These are phyloP conservation scores for Auriscalpium vulgare DNA, from an alignment of 768 basidiomycete species.

Conservation along the genomic window DNA sequence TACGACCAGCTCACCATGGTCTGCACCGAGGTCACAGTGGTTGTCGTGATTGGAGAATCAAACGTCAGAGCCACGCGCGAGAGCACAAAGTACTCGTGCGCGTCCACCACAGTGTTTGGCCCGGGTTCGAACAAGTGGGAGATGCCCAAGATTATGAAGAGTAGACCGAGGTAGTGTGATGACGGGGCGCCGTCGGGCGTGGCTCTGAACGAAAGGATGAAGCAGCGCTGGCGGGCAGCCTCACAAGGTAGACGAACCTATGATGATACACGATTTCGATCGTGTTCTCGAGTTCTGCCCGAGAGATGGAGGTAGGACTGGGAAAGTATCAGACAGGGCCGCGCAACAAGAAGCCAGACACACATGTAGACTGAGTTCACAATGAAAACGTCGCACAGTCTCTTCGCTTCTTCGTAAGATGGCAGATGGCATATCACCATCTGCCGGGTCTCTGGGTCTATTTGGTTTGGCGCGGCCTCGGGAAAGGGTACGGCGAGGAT, in stretches of 20 bases:
- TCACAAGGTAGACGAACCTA: conserved; percentile 28
- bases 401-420: conserved; percentile 47
- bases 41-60: conserved; percentile 36
- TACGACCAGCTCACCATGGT: conserved; percentile 38
- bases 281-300: conserved; percentile 49
- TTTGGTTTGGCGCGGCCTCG: conserved; percentile 9
- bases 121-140: conserved; percentile 53
- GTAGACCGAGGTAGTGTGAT: conserved; percentile 51
- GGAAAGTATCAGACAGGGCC: no score
- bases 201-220: conserved; percentile 17
- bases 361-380: conserved; percentile 49
- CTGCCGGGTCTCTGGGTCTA: conserved; percentile 23
- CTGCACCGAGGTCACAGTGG: conserved; percentile 50
- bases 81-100: conserved; percentile 56
- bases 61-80: conserved; percentile 45
- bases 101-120: conserved; percentile 41
- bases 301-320: conserved; percentile 33
- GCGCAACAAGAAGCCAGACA: conserved; percentile 2
- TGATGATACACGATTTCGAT: conserved; percentile 46
- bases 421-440: conserved; percentile 46
- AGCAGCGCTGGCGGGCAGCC: not conserved
- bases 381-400: conserved; percentile 57
- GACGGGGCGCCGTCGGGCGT: conserved; percentile 29
- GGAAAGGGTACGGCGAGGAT: conserved; percentile 12
- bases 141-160: conserved; percentile 61